Conservation (phyloP, 2,329 filamentous ascomycete species). For the Botrytis hyacinthi region DNA sequence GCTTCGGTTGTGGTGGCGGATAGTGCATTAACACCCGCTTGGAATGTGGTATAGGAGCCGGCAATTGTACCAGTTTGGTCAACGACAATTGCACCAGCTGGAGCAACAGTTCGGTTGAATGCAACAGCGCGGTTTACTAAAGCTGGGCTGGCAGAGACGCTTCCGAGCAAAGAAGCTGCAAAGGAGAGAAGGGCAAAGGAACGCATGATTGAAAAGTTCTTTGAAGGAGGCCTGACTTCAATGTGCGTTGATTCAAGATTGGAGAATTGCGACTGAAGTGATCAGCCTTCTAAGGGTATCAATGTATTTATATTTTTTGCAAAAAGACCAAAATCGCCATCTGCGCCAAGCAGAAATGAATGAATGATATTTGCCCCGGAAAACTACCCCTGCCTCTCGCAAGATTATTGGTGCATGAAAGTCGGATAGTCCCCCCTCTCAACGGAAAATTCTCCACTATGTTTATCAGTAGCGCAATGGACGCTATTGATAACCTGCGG, state of each 20-base stretch:
- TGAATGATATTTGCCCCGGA: neutral
- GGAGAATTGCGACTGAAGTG: neutral
- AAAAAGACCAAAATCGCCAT: neutral
- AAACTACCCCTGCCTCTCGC: neutral
- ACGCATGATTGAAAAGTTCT: conserved; percentile 7
- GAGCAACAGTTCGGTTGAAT: conserved; percentile 42
- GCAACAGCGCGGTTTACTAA: neutral
- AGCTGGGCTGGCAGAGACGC: conserved; percentile 4
- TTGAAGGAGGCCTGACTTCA: neutral
- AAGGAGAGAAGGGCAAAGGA: conserved; percentile 15
- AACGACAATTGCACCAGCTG: conserved; percentile 47
- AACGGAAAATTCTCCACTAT: neutral
- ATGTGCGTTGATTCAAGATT: neutral
- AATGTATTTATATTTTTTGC: conserved; percentile 1
- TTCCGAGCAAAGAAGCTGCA: conserved; percentile 8
- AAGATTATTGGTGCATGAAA: conserved; percentile 12
- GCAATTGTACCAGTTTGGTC: conserved; percentile 40
- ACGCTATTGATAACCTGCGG: neutral
- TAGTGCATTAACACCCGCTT: conserved; percentile 39
- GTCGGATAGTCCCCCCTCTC: neutral
- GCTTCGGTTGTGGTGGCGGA: conserved; percentile 43
- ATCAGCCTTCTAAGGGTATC: neutral
- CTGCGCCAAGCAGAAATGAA: neutral
- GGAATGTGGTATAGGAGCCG: conserved; percentile 28
- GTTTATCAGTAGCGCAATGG: neutral